Evolutionary conservation across 805 yeast species (phyloP), one percentile per base, ranked within the genome.

Genomic region (Torulaspora microellipsoides): DNA sequence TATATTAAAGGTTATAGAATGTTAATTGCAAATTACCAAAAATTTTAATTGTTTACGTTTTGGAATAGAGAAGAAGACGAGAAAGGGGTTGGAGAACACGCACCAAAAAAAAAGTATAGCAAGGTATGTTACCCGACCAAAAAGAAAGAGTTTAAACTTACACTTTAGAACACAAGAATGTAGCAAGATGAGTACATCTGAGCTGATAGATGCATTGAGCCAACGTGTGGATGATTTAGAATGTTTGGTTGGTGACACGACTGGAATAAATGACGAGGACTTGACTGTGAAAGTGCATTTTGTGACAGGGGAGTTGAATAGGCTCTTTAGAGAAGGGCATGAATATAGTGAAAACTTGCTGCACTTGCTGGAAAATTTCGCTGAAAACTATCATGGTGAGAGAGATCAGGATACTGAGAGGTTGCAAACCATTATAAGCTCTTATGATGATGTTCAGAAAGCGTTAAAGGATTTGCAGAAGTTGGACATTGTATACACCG

Each of bases 281-380:
- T 28, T 44, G 33, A 12, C 34, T 15, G 11, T 17, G 28, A 15
- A n/a, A 15, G 30, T 44, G 27, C 29, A 13, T 8, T 40, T 25
- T 30, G 20, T 44, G 39, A 15, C 35, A 17, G 15, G 25, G 13
- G 38, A 40, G 27, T 27, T 44, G 31, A 38, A 28, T 15, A 30
- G 28, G 15, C 15, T 44, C 15, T 40, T 44, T 13, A 34, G 34
- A 23, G 40, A 44, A 15, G 44, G 44, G 4, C 40, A 25, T 8
- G 40, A 33, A 9, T 44, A 40, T 29, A 44, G 47, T 34, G 44
- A 40, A 14, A 30, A 34, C 12, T 23, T 40, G 32, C 13, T 40
- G 44, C 31, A 33, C 28, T 33, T 40, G 31, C 15, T 44, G 32
- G 41, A 40, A 7, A 20, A 13, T 10, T 44, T 31, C 27, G 36